A percentile compares a stretch with the other conserved stretches of the same genome.
Conservation (phyloP, 192 early-diverging fungal species). For the Umbelopsis ramanniana region DNA sequence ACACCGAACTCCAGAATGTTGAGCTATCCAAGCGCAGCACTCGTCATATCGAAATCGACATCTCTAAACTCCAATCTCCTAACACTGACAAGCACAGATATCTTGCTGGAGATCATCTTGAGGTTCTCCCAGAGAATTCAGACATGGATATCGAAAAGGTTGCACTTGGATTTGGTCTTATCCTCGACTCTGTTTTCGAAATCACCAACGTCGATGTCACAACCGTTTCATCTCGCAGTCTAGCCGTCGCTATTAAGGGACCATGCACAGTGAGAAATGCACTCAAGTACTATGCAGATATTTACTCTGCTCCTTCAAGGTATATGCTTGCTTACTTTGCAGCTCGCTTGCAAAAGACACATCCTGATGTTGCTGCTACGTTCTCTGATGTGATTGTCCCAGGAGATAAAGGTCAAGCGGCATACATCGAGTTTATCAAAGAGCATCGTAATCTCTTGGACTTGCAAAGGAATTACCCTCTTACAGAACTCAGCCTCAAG, state of each 20-base stretch:
- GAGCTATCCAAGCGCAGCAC: conserved; percentile 45
- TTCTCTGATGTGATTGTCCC: conserved; percentile 38
- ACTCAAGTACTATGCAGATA: conserved; percentile 52
- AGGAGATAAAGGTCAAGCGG: conserved; percentile 32
- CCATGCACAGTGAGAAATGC: conserved; percentile 55
- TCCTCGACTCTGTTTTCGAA: conserved; percentile 57
- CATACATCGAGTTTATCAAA: conserved; percentile 47
- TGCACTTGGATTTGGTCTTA: conserved; percentile 48
- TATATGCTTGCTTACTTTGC: conserved; percentile 45
- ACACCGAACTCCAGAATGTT: conserved; percentile 46
- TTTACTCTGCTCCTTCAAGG: conserved; percentile 47
- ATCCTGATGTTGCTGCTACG: conserved; percentile 38
- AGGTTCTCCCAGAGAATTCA: conserved; percentile 51
- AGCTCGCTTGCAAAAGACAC: conserved; percentile 35
- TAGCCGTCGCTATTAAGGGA: conserved; percentile 42
- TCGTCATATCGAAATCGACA: conserved; percentile 47
- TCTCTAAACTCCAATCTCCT: conserved; percentile 31
- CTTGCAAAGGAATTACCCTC: conserved; percentile 46
- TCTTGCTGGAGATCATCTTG: conserved; percentile 59
- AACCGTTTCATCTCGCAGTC: conserved; percentile 47
- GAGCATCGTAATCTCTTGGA: conserved; percentile 53
- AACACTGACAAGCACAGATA: conserved; percentile 29
- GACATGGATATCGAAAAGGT: conserved; percentile 43
- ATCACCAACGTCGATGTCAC: conserved; percentile 32
- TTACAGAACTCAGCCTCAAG: conserved; percentile 38